phyloP scores from a whole-genome alignment of 176 grass and related monocot species.

The Saccharum spontaneum region DNA sequence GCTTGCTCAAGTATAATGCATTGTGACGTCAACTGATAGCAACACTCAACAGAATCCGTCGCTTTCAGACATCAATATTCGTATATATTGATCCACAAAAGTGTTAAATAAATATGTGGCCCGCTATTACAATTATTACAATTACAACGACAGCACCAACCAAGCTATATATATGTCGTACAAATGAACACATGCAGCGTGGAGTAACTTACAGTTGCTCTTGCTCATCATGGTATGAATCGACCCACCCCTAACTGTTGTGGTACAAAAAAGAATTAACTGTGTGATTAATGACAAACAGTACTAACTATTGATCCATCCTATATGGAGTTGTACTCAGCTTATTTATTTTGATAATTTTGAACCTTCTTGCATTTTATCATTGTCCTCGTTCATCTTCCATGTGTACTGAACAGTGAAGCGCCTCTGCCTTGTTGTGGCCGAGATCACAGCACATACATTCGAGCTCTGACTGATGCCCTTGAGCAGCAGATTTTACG shows the following conservation, averaged over 20 bases:
- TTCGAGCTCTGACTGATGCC: not conserved
- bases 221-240: slow-evolving; percentile 30
- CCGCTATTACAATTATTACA: slow-evolving; percentile 5
- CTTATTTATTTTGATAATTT: slow-evolving; percentile 38
- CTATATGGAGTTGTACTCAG: slow-evolving; percentile 24
- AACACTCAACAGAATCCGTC: not conserved
- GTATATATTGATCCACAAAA: slow-evolving; percentile 18
- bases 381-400: not conserved
- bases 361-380: slow-evolving; percentile 16
- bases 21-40: slow-evolving; percentile 6
- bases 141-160: slow-evolving; percentile 13
- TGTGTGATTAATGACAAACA: slow-evolving; percentile 8
- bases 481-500: slow-evolving; percentile 15
- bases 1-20: not conserved
- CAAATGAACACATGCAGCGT: slow-evolving; percentile 22
- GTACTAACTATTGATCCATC: slow-evolving; percentile 9
- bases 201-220: slow-evolving; percentile 28
- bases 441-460: not conserved
- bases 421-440: not conserved
- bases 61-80: not conserved
- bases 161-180: not conserved
- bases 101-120: slow-evolving; percentile 29
- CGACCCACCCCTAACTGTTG: not conserved
- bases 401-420: not conserved
- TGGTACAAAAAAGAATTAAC: slow-evolving; percentile 42